phyloP scores from a whole-genome alignment of 371 early-diverging fungal species.

The Mucor lusitanicus region DNA sequence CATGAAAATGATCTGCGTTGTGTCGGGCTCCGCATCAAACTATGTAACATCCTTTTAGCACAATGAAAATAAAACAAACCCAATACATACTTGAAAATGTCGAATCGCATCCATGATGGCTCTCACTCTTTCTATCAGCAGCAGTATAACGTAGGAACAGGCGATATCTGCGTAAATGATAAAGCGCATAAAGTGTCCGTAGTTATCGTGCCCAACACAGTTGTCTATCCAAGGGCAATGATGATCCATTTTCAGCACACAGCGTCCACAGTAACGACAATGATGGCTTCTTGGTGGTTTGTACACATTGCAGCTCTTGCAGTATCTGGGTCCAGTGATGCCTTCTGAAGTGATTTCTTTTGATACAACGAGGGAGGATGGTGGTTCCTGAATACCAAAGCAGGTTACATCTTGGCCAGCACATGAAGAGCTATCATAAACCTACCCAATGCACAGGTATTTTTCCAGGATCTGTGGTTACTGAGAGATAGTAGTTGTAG shows the following conservation, averaged over 20 bases:
- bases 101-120: slow-evolving; percentile 40
- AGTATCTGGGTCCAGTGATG: slow-evolving; percentile 64
- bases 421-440: neutral
- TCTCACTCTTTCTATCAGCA: slow-evolving; percentile 41
- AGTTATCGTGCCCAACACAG: slow-evolving; percentile 91
- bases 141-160: slow-evolving; percentile 44
- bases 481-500: slow-evolving; percentile 83
- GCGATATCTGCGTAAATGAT: slow-evolving; percentile 71
- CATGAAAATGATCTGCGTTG: slow-evolving; percentile 67
- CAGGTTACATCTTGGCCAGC: neutral
- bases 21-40: slow-evolving; percentile 61
- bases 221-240: slow-evolving; percentile 99
- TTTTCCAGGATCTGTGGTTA: slow-evolving; percentile 77
- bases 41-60: slow-evolving; percentile 1
- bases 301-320: slow-evolving; percentile 69
- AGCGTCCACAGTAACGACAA: slow-evolving; percentile 79
- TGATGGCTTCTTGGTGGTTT: slow-evolving; percentile 91
- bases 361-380: slow-evolving; percentile 27
- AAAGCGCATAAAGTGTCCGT: slow-evolving; percentile 90
- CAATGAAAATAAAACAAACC: neutral
- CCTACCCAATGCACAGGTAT: slow-evolving; percentile 74
- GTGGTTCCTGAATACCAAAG: slow-evolving; percentile 33
- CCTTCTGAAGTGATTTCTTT: slow-evolving; percentile 25
- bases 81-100: slow-evolving; percentile 35
- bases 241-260: slow-evolving; percentile 92